phyloP scores from a whole-genome alignment of 2,329 filamentous ascomycete species.

The Hortaea werneckii region DNA sequence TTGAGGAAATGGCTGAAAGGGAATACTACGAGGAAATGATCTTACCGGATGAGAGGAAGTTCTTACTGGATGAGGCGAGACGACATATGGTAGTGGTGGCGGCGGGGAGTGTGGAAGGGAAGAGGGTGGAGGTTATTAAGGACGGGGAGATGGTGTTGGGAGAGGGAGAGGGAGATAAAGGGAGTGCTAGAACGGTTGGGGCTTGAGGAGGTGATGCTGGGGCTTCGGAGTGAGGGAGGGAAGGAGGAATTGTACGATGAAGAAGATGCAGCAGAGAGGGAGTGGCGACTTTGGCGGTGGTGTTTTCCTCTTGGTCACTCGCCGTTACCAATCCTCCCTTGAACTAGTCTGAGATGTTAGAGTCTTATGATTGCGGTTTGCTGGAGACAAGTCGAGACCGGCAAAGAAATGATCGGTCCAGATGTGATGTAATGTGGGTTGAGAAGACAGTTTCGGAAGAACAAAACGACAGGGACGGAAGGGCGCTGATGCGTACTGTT shows the following conservation, averaged over 20 bases:
- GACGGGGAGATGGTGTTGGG: conserved; percentile 5
- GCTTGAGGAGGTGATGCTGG: neutral
- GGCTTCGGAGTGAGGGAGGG: neutral
- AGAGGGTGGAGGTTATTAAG: conserved; percentile 3
- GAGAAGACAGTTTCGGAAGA: no score
- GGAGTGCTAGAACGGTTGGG: neutral
- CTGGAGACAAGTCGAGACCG: no score
- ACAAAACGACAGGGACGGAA: no score
- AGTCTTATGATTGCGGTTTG: no score
- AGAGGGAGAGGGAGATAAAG: conserved; percentile 1
- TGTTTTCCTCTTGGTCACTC: no score
- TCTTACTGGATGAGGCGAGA: conserved; percentile 5
- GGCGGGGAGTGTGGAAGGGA: conserved; percentile 4
- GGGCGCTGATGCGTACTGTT: no score
- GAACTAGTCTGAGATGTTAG: no score
- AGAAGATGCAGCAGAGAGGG: neutral
- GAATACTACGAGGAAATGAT: conserved; percentile 6
- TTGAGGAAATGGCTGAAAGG: neutral
- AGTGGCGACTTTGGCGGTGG: no score
- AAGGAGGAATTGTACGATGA: neutral
- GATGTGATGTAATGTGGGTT: no score
- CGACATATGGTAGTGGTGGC: conserved; percentile 4
- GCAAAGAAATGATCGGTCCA: no score
- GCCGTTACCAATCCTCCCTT: no score
- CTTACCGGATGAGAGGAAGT: conserved; percentile 6